Base-by-base conservation (phyloP, 1,284 basidiomycete species). In the Porogramme epimiltina region DNA sequence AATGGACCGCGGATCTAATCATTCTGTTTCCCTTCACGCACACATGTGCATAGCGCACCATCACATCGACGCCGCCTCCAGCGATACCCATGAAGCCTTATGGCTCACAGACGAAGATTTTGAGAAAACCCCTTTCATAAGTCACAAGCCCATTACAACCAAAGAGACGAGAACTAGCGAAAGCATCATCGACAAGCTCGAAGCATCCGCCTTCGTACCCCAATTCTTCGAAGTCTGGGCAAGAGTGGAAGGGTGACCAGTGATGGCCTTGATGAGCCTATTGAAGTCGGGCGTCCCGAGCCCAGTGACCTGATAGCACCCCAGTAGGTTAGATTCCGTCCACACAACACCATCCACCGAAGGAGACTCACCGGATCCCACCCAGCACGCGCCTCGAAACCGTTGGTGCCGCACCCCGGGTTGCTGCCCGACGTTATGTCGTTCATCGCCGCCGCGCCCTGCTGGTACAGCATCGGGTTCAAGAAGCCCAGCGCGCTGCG, bases 401-500 rank as follows among this genome's bases (percentile, higher is more conserved):
- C 73, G 6, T 49, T 52, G 3, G 68, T 74, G 37, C 66, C 70
- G 42, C 74, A 76, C 2, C 62, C 51, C 3, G 54, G 49, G 37
- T 61, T 59, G 47, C 46, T 53, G 11, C 60, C 60, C 0, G 39
- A 43, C 1, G 62, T 64, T 48, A 63, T 54, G 52, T 64, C 63
- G 41, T 56, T 52, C 42, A 66, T 56, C 38, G 62, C 62, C 1
- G 28, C 46, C 10, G 26, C 62, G 11, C 72, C 76, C 2, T 62
- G 73, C 1, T 76, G 73, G 62, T 85, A 59, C 44, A 59, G 43
- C 33, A 82, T 67, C 1, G 82, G 84, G 62, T 87, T 85, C 43
- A 87, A 65, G 70, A 85, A 86, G 0, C 84, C 84, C 20, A 86
- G 73, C 4, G 79, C 66, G 4, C 73, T 42, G 62, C 78, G 75